These are phyloP conservation scores for Protea cynaroides DNA, from an alignment of 164 flowering plant species.

Conservation along the genomic window DNA sequence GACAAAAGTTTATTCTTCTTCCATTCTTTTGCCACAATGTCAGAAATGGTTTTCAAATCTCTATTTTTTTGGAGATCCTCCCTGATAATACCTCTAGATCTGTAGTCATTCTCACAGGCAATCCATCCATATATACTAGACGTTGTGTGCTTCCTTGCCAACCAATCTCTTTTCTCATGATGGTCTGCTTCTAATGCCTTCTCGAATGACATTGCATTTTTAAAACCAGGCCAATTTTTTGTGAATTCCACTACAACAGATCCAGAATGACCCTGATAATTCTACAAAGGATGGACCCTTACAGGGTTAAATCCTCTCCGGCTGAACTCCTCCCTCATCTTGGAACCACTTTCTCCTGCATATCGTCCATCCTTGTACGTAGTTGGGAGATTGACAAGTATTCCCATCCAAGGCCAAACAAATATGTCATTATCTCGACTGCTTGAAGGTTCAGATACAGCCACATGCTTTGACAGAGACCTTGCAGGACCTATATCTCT, in stretches of 20 bases:
- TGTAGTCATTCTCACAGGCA: conserved; percentile 85
- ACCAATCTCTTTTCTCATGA: conserved; percentile 80
- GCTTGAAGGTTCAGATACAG: no score
- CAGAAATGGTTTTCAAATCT: conserved; percentile 69
- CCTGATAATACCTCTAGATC: conserved; percentile 36
- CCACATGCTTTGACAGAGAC: no score
- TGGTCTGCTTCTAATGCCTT: conserved; percentile 57
- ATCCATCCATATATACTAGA: conserved; percentile 81
- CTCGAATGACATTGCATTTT: no score
- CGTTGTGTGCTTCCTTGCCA: conserved; percentile 17
- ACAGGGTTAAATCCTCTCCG: conserved; percentile 63
- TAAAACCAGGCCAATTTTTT: no score
- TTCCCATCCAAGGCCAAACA: no score
- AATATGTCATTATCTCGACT: no score
- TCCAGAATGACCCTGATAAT: conserved; percentile 58
- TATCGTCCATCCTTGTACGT: no score
- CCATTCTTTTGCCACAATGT: conserved; percentile 56
- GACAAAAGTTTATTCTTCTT: conserved; percentile 59
- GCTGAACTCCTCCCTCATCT: conserved; percentile 48
- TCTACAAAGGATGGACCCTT: conserved; percentile 73
- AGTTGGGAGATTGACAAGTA: no score
- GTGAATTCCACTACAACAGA: no score
- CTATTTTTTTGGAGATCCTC: no score
- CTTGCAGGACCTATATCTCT: no score
- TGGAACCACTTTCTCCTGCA: no score